A percentile compares a stretch with the other conserved stretches of the same genome.
Conservation (phyloP, 2,329 filamentous ascomycete genomes). For the Epichloe uncinata region DNA sequence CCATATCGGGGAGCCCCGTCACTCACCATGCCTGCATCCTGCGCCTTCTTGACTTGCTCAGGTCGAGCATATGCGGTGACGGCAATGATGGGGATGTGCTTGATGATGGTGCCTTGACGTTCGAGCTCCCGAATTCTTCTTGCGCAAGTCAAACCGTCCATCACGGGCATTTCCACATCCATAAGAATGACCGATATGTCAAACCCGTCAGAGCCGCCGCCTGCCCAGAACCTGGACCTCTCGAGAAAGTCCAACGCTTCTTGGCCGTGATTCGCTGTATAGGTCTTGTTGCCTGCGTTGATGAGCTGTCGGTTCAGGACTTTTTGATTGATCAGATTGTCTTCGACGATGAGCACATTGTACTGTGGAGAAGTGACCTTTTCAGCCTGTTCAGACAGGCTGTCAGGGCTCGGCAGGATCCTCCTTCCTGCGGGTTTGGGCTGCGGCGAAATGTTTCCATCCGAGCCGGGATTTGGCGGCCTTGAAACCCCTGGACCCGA, state of each 20-base stretch:
- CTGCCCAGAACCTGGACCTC: conserved; percentile 40
- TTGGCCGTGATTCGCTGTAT: conserved; percentile 51
- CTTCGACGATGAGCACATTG: conserved; percentile 51
- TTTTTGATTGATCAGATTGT: conserved; percentile 52
- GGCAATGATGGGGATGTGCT: conserved; percentile 62
- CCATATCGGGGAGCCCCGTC: not conserved
- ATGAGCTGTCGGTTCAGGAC: conserved; percentile 47
- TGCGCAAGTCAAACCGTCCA: conserved; percentile 69
- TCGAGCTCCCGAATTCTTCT: conserved; percentile 56
- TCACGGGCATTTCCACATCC: conserved; percentile 74
- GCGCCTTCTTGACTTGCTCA: conserved; percentile 58
- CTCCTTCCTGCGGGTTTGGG: not conserved
- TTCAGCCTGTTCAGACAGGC: not conserved
- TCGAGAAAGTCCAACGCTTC: conserved; percentile 45
- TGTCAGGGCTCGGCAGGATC: not conserved
- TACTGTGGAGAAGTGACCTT: conserved; percentile 18
- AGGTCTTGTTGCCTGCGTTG: conserved; percentile 45
- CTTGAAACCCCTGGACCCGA: not conserved
- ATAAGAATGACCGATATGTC: conserved; percentile 58
- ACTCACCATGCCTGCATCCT: conserved; percentile 58
- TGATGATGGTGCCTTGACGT: conserved; percentile 42
- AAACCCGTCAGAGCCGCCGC: conserved; percentile 28
- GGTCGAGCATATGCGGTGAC: conserved; percentile 68
- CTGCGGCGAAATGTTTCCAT: too few species aligned
- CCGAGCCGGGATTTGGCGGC: not conserved